A percentile compares a stretch with the other conserved stretches of the same genome.
Evolutionary conservation across 116 monocot species (phyloP).

Genomic region (Papilionanthe hybrid): DNA sequence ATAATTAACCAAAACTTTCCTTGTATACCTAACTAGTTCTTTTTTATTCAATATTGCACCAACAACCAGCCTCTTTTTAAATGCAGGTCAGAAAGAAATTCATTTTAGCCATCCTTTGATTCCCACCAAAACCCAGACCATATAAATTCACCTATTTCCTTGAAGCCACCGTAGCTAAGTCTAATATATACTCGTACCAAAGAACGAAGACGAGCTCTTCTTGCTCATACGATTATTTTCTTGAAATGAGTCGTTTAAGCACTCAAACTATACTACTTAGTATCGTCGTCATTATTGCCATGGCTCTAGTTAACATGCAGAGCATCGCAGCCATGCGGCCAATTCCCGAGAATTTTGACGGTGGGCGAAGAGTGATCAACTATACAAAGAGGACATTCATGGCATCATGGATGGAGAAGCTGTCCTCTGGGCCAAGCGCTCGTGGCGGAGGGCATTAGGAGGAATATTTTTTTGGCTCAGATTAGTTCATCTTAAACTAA

Average conservation of each 20-base stretch:
- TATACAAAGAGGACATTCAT: conserved; percentile 13
- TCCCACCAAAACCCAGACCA: not conserved
- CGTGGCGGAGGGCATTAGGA: conserved; percentile 32
- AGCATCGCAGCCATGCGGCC: conserved; percentile 16
- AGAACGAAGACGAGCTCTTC: not conserved
- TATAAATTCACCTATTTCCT: not conserved
- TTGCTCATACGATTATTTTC: no score
- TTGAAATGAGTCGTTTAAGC: not conserved
- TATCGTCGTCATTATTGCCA: not conserved
- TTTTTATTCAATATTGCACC: no score
- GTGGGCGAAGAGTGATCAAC: not conserved
- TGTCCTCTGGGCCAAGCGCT: conserved; percentile 35
- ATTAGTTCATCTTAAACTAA: no score
- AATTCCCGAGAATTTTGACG: not conserved
- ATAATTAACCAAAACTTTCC: no score
- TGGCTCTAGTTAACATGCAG: not conserved
- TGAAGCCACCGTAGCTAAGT: no score
- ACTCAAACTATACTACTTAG: not conserved
- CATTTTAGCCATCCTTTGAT: not conserved
- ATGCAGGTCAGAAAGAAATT: not conserved
- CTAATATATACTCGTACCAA: not conserved
- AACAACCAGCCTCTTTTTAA: no score
- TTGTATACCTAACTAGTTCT: no score
- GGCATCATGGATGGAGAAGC: conserved; percentile 27
- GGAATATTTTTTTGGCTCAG: not conserved